Evolutionary conservation across 78 protist genomes (phyloP).

Genomic region (Polysphondylium violaceum): DNA sequence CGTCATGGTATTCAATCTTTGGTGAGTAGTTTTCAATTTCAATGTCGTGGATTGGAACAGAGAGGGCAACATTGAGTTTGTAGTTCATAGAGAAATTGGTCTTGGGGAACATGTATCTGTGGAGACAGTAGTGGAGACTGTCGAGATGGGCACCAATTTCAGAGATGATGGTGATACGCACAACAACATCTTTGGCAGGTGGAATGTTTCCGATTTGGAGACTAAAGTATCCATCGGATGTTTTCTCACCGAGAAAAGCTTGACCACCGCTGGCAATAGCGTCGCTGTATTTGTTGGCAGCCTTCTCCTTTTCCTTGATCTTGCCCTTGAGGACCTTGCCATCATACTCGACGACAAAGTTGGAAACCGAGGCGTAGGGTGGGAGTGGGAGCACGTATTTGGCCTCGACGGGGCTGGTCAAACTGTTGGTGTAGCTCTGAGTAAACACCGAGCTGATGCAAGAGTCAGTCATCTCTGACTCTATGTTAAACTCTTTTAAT

Average conservation of each 20-base stretch:
- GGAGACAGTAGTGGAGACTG: slow-evolving; percentile 27
- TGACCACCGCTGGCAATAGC: slow-evolving; percentile 62
- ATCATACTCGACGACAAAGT: slow-evolving; percentile 25
- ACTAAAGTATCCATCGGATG: slow-evolving; percentile 23
- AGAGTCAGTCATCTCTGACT: slow-evolving; percentile 27
- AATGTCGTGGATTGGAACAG: slow-evolving; percentile 15
- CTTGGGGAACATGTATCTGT: slow-evolving; percentile 42
- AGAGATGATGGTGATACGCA: slow-evolving; percentile 1
- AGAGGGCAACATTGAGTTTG: background rate
- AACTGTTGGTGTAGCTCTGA: slow-evolving; percentile 1
- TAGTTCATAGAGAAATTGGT: background rate
- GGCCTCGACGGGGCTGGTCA: slow-evolving; percentile 36
- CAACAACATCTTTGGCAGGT: slow-evolving; percentile 29
- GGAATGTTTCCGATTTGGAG: slow-evolving; percentile 43
- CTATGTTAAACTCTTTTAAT: slow-evolving; percentile 25
- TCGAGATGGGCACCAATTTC: slow-evolving; percentile 55
- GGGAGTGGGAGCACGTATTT: slow-evolving; percentile 39
- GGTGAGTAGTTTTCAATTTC: background rate
- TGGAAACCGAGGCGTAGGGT: slow-evolving; percentile 11
- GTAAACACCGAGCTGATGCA: slow-evolving; percentile 14
- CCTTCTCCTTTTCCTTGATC: slow-evolving; percentile 49
- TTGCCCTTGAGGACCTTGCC: slow-evolving; percentile 46
- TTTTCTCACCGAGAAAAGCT: slow-evolving; percentile 63
- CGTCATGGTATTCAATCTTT: background rate
- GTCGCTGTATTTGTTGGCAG: slow-evolving; percentile 32